These are phyloP conservation scores for Strigomonas culicis DNA, from an alignment of 208 protist genomes.

Conservation along the genomic window DNA sequence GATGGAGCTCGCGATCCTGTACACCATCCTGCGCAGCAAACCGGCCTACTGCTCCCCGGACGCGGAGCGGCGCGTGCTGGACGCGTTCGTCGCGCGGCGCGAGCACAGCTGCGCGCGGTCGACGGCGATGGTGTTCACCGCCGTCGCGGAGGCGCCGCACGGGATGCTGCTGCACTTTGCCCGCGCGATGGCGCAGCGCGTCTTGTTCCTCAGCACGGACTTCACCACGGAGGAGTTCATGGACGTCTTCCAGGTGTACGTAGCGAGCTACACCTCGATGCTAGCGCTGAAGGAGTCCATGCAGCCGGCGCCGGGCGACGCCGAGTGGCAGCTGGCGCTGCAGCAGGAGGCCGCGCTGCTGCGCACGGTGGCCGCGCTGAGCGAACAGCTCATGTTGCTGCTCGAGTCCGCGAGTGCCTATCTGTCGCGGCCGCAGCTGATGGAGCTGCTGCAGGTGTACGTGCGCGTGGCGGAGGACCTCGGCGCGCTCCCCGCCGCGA, in stretches of 20 bases:
- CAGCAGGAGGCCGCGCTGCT: slow-evolving; percentile 37
- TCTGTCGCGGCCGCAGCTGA: slow-evolving; percentile 46
- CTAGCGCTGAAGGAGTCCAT: background rate
- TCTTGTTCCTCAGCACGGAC: slow-evolving; percentile 75
- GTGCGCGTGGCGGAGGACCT: slow-evolving; percentile 29
- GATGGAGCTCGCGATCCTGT: slow-evolving; percentile 76
- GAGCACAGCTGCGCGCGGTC: slow-evolving; percentile 56
- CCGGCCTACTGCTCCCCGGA: slow-evolving; percentile 15
- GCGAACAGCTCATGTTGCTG: slow-evolving; percentile 49
- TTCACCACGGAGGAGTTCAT: slow-evolving; percentile 77
- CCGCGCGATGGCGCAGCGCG: slow-evolving; percentile 52
- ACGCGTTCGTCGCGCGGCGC: slow-evolving; percentile 28
- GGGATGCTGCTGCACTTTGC: slow-evolving; percentile 28
- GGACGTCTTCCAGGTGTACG: slow-evolving; percentile 62
- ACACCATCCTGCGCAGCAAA: slow-evolving; percentile 27
- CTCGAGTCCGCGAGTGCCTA: slow-evolving; percentile 56
- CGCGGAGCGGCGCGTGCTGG: slow-evolving; percentile 28
- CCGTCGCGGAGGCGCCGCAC: slow-evolving; percentile 10
- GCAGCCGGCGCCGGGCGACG: background rate
- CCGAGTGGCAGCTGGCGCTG: slow-evolving; percentile 31
- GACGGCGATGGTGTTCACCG: slow-evolving; percentile 65
- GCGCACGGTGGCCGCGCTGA: slow-evolving; percentile 48
- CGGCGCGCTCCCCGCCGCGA: background rate
- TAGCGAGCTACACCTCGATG: slow-evolving; percentile 44
- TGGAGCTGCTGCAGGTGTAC: slow-evolving; percentile 63